Evolutionary conservation across 768 basidiomycete genomes (phyloP).

Genomic region (Trametes punicea): DNA sequence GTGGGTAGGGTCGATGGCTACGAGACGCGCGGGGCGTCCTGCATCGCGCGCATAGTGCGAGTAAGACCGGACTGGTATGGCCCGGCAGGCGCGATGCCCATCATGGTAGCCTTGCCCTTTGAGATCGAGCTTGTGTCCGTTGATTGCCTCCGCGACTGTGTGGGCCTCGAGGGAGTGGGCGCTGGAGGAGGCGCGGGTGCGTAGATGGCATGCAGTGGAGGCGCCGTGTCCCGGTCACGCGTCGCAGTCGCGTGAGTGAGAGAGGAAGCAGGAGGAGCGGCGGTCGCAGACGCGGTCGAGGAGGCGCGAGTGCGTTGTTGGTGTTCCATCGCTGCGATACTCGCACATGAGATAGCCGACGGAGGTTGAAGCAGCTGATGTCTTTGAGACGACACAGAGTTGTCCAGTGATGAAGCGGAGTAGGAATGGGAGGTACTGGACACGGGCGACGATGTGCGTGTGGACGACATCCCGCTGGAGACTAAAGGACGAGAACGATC

Average conservation of each 20-base stretch:
- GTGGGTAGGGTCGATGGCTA: neutral
- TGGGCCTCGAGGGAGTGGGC: constrained; percentile 13
- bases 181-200: constrained; percentile 2
- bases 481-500: constrained; percentile 2
- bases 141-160: constrained; percentile 8
- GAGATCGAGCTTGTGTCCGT: neutral
- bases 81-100: constrained; percentile 5
- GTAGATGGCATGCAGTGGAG: constrained; percentile 10
- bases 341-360: constrained; percentile 13
- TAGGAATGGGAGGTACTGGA: constrained; percentile 10
- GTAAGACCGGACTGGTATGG: constrained; percentile 21
- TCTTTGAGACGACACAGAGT: constrained; percentile 1
- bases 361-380: constrained; percentile 13
- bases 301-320: constrained; percentile 22
- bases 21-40: constrained; percentile 21
- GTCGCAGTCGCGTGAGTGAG: constrained; percentile 7
- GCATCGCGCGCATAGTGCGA: constrained; percentile 22
- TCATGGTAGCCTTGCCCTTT: constrained; percentile 10
- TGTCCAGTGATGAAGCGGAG: constrained; percentile 1
- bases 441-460: constrained; percentile 21
- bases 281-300: constrained; percentile 11
- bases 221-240: constrained; percentile 17
- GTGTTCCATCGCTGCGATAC: constrained; percentile 17
- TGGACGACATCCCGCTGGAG: constrained; percentile 14
- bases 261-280: neutral